phyloP scores from a whole-genome alignment of 2,329 filamentous ascomycete species.

The Albifimbria verrucaria region DNA sequence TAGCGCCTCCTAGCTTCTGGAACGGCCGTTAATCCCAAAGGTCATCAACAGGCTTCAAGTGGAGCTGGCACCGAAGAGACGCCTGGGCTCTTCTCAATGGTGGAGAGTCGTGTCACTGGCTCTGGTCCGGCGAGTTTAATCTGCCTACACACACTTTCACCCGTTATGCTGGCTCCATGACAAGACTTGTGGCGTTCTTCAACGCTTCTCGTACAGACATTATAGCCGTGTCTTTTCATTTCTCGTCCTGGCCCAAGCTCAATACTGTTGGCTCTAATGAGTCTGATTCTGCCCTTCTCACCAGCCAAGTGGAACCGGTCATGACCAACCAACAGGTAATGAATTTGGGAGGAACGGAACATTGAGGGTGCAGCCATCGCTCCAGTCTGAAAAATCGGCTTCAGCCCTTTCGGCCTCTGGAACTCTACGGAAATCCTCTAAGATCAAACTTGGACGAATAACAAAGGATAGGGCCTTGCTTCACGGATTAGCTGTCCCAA shows the following conservation, averaged over 20 bases:
- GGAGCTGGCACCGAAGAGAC: background rate
- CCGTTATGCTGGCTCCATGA: background rate
- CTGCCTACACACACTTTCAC: background rate
- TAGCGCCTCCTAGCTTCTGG: constrained; percentile 19
- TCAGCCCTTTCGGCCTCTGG: too few relatives aligned
- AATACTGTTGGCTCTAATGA: too few relatives aligned
- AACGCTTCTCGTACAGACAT: background rate
- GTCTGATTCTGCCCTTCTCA: too few relatives aligned
- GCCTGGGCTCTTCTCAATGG: background rate
- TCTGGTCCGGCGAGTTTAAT: background rate
- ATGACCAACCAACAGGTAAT: too few relatives aligned
- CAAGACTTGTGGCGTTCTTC: background rate
- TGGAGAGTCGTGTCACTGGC: background rate
- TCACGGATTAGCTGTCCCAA: too few relatives aligned
- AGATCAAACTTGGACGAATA: too few relatives aligned
- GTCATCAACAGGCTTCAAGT: constrained; percentile 17
- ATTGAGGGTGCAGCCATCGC: too few relatives aligned
- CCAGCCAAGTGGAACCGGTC: too few relatives aligned
- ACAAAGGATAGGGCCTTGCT: too few relatives aligned
- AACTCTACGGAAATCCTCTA: too few relatives aligned
- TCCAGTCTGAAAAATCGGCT: too few relatives aligned
- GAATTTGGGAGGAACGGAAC: too few relatives aligned
- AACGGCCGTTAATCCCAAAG: background rate
- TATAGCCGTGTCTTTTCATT: background rate
- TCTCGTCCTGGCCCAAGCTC: background rate